phyloP scores from a whole-genome alignment of 495 filamentous ascomycete genomes.

The Staphylotrichum tortipilum region DNA sequence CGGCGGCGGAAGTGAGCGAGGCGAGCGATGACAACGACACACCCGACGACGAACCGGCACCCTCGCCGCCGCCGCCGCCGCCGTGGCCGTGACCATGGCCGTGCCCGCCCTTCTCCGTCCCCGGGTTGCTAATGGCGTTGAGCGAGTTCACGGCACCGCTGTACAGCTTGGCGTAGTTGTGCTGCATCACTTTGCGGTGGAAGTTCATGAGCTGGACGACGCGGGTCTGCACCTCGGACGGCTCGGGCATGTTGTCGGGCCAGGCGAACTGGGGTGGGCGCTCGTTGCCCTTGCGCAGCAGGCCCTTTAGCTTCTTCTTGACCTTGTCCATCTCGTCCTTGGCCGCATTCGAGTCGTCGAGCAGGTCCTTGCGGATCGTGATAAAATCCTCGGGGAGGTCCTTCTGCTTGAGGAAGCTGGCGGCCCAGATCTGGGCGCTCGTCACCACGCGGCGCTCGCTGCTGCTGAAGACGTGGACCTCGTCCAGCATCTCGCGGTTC shows the following conservation, averaged over 20 bases:
- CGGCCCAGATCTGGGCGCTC: conserved; percentile 93
- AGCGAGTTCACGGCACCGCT: conserved; percentile 52
- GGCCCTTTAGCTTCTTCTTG: conserved; percentile 93
- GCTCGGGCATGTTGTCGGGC: conserved; percentile 92
- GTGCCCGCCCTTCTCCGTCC: conserved; percentile 18
- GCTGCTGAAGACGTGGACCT: conserved; percentile 88
- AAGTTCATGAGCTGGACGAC: conserved; percentile 97
- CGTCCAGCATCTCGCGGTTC: conserved; percentile 82
- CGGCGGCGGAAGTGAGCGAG: no score
- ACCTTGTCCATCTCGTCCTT: conserved; percentile 99
- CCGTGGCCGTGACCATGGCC: conserved; percentile 19
- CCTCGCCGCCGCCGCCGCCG: conserved; percentile 1
- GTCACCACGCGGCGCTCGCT: conserved; percentile 91
- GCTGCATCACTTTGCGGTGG: conserved; percentile 84
- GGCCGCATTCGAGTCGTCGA: conserved; percentile 97
- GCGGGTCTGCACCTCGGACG: conserved; percentile 78
- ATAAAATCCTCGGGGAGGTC: conserved; percentile 77
- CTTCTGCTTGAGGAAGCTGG: conserved; percentile 79
- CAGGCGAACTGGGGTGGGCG: conserved; percentile 93
- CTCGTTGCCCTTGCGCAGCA: conserved; percentile 77
- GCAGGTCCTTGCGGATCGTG: conserved; percentile 80
- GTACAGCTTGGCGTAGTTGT: conserved; percentile 77
- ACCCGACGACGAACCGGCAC: no score
- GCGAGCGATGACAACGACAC: conserved; percentile 24
- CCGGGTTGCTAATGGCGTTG: conserved; percentile 42